phyloP scores from a whole-genome alignment of 805 yeast genomes.

The Metschnikowia noctiluminum region DNA sequence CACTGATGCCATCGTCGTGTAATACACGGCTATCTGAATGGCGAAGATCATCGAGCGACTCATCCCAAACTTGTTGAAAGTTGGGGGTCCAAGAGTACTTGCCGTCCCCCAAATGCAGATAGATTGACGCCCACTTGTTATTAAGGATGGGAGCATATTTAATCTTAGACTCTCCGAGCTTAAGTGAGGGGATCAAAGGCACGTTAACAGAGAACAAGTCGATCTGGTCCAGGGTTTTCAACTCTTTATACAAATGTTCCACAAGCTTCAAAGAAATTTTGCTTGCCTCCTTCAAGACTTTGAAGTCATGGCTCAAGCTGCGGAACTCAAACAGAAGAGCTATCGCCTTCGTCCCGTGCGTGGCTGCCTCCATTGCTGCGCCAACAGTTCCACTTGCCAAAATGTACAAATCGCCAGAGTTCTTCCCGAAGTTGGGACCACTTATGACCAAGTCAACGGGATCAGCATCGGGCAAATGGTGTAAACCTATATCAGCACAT shows the following conservation, averaged over 20 bases:
- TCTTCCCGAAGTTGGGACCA: slow-evolving; percentile 96
- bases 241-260: slow-evolving; percentile 52
- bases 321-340: slow-evolving; percentile 87
- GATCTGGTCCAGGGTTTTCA: slow-evolving; percentile 47
- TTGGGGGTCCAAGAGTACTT: slow-evolving; percentile 81
- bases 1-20: slow-evolving; percentile 57
- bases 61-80: slow-evolving; percentile 61
- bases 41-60: slow-evolving; percentile 36
- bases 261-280: slow-evolving; percentile 62
- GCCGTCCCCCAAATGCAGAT: slow-evolving; percentile 30
- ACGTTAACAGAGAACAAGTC: slow-evolving; percentile 84
- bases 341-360: slow-evolving; percentile 65
- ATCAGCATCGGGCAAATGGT: slow-evolving; percentile 53
- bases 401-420: slow-evolving; percentile 83
- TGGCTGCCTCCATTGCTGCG: slow-evolving; percentile 91
- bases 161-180: slow-evolving; percentile 56
- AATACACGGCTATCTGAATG: slow-evolving; percentile 72
- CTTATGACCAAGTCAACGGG: slow-evolving; percentile 82
- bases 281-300: slow-evolving; percentile 61
- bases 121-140: slow-evolving; percentile 76
- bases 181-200: slow-evolving; percentile 61
- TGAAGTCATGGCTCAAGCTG: slow-evolving; percentile 45
- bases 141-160: slow-evolving; percentile 75
- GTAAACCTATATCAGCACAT: slow-evolving; percentile 85
- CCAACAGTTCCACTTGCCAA: slow-evolving; percentile 95